Evolutionary conservation across 768 basidiomycete species (phyloP).

Genomic region (Panellus pusillus): DNA sequence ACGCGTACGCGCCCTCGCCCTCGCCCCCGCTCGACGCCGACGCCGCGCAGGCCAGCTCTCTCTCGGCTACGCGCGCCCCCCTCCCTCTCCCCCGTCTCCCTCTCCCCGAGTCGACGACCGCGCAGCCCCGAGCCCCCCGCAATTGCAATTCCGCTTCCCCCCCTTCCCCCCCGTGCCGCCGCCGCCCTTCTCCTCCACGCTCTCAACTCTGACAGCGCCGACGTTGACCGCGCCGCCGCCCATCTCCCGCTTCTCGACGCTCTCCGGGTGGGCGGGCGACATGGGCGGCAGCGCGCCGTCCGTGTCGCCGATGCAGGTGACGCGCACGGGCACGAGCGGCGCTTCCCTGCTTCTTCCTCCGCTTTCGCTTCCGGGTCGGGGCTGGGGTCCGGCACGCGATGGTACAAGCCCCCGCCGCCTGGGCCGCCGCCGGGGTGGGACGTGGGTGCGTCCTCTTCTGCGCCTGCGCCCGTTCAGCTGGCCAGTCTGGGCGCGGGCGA

Average conservation of each 20-base stretch:
- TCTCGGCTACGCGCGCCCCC: no score
- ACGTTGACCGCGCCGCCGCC: no score
- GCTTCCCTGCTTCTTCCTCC: no score
- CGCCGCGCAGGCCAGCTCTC: no score
- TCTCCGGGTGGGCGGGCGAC: conserved; percentile 40
- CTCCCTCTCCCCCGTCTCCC: not conserved
- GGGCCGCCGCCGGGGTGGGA: conserved; percentile 18
- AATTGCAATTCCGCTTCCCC: conserved; percentile 1
- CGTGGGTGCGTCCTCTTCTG: not conserved
- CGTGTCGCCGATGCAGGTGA: not conserved
- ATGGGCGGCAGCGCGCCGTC: not conserved
- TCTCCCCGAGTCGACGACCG: not conserved
- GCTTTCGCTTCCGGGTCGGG: not conserved
- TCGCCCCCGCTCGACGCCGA: no score
- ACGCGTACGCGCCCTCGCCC: conserved; percentile 1
- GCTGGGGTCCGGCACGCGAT: conserved; percentile 1
- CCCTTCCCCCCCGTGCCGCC: conserved; percentile 9
- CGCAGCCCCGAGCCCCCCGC: not conserved
- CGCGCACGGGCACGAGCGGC: no score
- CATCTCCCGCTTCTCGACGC: conserved; percentile 36
- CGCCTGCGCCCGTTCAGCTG: no score
- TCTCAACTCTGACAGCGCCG: no score
- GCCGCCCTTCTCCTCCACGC: no score
- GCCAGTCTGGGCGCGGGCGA: no score
- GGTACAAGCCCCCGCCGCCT: no score